Evolutionary conservation across 352 stramenopile species (phyloP).

Genomic region (Phytophthora pistaciae): DNA sequence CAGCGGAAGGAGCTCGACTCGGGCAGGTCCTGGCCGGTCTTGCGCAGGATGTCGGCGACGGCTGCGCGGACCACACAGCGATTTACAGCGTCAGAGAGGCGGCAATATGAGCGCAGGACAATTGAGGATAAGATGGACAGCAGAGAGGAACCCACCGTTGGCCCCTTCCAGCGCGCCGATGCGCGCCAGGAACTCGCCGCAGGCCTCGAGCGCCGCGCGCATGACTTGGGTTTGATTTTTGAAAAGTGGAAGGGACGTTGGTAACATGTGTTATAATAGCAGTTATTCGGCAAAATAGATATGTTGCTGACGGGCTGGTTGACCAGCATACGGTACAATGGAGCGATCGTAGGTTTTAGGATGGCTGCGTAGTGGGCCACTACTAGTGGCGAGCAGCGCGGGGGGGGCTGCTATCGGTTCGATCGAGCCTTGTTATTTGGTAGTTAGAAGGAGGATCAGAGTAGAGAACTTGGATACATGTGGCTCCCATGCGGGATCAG

Average conservation of each 20-base stretch:
- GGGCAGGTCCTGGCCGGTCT: slow-evolving; percentile 53
- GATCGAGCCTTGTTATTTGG: background rate
- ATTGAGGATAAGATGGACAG: slow-evolving; percentile 2
- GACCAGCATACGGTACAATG: background rate
- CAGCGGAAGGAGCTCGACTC: slow-evolving; percentile 58
- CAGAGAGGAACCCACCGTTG: slow-evolving; percentile 30
- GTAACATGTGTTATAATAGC: slow-evolving; percentile 10
- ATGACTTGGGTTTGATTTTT: slow-evolving; percentile 37
- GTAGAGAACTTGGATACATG: background rate
- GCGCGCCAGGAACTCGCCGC: slow-evolving; percentile 63
- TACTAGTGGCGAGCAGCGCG: too few relatives aligned
- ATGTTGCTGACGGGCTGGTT: too few relatives aligned
- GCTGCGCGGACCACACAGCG: slow-evolving; percentile 21
- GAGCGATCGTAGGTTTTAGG: background rate
- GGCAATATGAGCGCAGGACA: background rate
- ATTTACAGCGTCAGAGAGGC: background rate
- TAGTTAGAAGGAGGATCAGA: background rate
- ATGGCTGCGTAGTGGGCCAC: too few relatives aligned
- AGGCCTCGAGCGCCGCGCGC: slow-evolving; percentile 49
- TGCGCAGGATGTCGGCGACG: slow-evolving; percentile 51
- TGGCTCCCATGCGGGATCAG: background rate
- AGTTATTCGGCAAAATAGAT: too few relatives aligned
- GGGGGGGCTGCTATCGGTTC: background rate
- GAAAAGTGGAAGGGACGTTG: slow-evolving; percentile 5
- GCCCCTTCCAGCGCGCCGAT: slow-evolving; percentile 53